Evolutionary conservation across 2,329 filamentous ascomycete species (phyloP).

Genomic region (Scedosporium apiospermum): DNA sequence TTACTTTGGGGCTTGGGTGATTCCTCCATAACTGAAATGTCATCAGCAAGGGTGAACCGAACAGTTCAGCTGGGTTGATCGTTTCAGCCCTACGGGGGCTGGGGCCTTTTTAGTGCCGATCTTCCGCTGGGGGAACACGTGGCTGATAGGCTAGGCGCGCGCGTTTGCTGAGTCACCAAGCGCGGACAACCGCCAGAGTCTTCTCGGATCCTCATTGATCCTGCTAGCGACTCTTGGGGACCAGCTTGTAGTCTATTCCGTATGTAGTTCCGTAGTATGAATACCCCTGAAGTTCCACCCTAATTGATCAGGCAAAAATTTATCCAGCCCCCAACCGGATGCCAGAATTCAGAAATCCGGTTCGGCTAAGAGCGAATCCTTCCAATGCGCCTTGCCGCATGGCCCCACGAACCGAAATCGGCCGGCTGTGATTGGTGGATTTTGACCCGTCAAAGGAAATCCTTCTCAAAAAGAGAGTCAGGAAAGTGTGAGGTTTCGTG

Average conservation of each 20-base stretch:
- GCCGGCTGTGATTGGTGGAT: background rate
- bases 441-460: background rate
- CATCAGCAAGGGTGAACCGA: background rate
- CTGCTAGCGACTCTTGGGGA: background rate
- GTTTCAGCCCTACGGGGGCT: background rate
- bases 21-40: background rate
- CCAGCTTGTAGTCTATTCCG: no score
- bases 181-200: background rate
- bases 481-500: background rate
- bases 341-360: background rate
- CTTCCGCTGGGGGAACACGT: background rate
- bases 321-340: background rate
- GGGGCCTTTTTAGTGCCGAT: background rate
- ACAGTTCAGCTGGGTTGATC: background rate
- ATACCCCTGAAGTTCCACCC: no score
- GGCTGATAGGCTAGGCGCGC: background rate
- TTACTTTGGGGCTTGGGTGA: background rate
- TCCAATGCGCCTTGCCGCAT: background rate
- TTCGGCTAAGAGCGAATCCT: conserved; percentile 1
- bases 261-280: no score
- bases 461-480: no score
- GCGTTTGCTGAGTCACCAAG: background rate
- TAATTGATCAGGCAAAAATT: background rate
- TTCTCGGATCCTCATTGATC: background rate
- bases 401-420: background rate